Conservation (phyloP, 768 basidiomycete species). For the Butyriboletus loyo region DNA sequence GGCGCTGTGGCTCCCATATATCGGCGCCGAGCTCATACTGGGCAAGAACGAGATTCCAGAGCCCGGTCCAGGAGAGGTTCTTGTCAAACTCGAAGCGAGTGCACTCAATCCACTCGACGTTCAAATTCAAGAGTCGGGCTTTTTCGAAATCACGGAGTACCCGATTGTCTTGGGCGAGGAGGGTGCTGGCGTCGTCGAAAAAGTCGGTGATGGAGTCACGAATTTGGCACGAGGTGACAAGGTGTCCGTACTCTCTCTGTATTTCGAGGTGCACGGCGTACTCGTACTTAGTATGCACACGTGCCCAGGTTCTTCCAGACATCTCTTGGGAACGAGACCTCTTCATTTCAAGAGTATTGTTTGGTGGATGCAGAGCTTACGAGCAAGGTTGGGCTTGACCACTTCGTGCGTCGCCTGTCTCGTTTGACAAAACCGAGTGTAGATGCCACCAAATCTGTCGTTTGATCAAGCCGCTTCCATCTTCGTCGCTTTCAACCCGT, state of each 20-base stretch:
- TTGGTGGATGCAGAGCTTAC: slow-evolving; percentile 11
- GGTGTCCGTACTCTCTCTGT: slow-evolving; percentile 1
- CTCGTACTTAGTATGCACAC: background rate
- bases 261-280: background rate
- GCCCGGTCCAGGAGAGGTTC: slow-evolving; percentile 40
- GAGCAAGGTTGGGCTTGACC: slow-evolving; percentile 4
- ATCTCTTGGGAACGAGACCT: background rate
- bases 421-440: background rate
- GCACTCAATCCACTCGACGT: slow-evolving; percentile 45
- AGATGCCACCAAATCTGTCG: slow-evolving; percentile 34
- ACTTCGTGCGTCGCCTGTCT: background rate
- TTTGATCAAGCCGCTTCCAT: slow-evolving; percentile 38
- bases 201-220: slow-evolving; percentile 35
- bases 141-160: slow-evolving; percentile 26
- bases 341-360: slow-evolving; percentile 25
- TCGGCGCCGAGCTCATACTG: slow-evolving; percentile 5
- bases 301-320: slow-evolving; percentile 6
- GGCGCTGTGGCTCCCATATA: slow-evolving; percentile 12
- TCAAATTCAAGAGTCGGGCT: background rate
- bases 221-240: slow-evolving; percentile 34
- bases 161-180: slow-evolving; percentile 37
- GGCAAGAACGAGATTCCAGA: slow-evolving; percentile 22
- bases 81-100: slow-evolving; percentile 39
- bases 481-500: slow-evolving; percentile 31
- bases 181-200: slow-evolving; percentile 35